Base-by-base conservation (phyloP, 805 yeast genomes). In the Yamadazyma phyllophila region DNA sequence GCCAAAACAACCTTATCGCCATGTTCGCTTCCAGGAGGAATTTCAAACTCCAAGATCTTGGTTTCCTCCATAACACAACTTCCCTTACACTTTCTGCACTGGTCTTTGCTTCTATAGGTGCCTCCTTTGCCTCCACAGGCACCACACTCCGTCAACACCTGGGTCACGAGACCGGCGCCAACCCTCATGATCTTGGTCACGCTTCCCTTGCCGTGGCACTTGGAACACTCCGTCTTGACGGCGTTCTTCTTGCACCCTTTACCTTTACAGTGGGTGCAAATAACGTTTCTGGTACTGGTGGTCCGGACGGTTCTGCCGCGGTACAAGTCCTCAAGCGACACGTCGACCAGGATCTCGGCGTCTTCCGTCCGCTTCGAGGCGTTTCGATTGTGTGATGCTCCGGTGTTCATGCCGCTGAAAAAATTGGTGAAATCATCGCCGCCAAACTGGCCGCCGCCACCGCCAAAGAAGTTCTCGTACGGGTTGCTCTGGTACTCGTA, bases 371-470 rank as follows among this genome's bases (percentile, higher is more conserved):
- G 66, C 29, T 54, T 53, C 39, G 55, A 43, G 9, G 58, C 51
- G 11, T 50, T 50, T 12, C 50, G 52, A 12, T 46, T 35, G 4
- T 56, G 52, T 6, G 46, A 44, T 32, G 46, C 29, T 7, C 42
- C 46, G 17, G 27, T 39, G 43, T 65, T 69, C 77, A 69, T 73
- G 26, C 67, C 64, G 52, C 70, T 73, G 62, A 69, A 89, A 61
- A 89, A 88, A 49, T 78, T 79, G 60, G 82, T 81, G 66, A 89
- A 89, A 55, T 87, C 95, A 29, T 85, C 85, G n/a, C 85, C 82
- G 9, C 74, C 76, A 57, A 76, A 85, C 33, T 76, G 81, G 26
- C 65, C 73, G 2, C 67, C 74, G 16, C 36, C 34, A 2, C 49
- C 49, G 3, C 48, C 48, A 17, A 47, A 51, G 36, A 51, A 51